phyloP scores from a whole-genome alignment of 2,329 filamentous ascomycete species.

The Pseudopyricularia cyperi region DNA sequence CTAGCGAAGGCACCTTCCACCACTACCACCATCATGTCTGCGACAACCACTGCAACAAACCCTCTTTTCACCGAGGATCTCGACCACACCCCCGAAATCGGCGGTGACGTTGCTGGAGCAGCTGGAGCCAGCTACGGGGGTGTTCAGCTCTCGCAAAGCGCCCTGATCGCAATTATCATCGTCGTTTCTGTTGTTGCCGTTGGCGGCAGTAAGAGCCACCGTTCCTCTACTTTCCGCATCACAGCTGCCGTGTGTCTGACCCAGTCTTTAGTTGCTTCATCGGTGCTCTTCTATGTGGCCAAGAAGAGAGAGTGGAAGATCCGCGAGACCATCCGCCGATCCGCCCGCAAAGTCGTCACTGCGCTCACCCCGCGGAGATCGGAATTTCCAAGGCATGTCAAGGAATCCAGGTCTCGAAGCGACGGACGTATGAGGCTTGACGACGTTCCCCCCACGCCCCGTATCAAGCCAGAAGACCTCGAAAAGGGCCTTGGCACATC shows the following conservation, averaged over 20 bases:
- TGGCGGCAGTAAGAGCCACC: conserved; percentile 44
- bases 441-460: conserved; percentile 47
- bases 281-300: conserved; percentile 62
- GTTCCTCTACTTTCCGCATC: not conserved
- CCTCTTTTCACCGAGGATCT: conserved; percentile 29
- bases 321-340: conserved; percentile 56
- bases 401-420: conserved; percentile 23
- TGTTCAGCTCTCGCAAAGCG: conserved; percentile 53
- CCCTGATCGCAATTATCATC: conserved; percentile 60
- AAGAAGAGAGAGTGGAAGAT: conserved; percentile 81
- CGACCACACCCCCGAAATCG: conserved; percentile 18
- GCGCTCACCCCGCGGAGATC: conserved; percentile 48
- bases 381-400: conserved; percentile 47
- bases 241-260: conserved; percentile 2
- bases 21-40: conserved; percentile 19
- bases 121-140: conserved; percentile 47
- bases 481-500: conserved; percentile 38
- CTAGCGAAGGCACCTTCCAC: too few relatives aligned
- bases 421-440: conserved; percentile 31
- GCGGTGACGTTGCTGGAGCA: conserved; percentile 45
- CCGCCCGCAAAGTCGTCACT: conserved; percentile 47
- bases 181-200: conserved; percentile 55
- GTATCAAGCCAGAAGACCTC: conserved; percentile 38
- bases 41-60: conserved; percentile 22
- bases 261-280: conserved; percentile 40